phyloP scores from a whole-genome alignment of 2,329 filamentous ascomycete genomes.

The Albophoma yamanashiensis region DNA sequence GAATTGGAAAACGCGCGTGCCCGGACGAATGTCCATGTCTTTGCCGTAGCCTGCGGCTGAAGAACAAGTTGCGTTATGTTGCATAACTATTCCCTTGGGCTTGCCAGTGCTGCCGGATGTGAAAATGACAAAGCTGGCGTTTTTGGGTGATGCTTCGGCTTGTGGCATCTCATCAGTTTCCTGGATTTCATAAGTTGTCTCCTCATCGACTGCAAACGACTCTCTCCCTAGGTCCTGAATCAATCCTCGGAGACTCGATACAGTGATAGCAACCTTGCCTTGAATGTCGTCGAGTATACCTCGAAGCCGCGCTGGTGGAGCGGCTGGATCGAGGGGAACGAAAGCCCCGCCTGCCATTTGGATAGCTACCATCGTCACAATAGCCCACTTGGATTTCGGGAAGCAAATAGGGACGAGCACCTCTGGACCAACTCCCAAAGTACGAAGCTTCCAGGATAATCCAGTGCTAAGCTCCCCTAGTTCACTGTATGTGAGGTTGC shows the following conservation, averaged over 20 bases:
- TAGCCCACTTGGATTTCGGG: slow-evolving; percentile 4
- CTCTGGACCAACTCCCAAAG: not conserved
- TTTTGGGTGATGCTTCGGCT: not conserved
- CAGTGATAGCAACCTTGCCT: not conserved
- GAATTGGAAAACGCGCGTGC: slow-evolving; percentile 7
- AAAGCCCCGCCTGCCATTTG: slow-evolving; percentile 4
- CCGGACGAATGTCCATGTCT: slow-evolving; percentile 3
- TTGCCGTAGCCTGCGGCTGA: not conserved
- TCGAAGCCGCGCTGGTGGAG: not conserved
- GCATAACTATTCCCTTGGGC: slow-evolving; percentile 29
- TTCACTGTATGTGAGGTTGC: not conserved
- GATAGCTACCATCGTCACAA: slow-evolving; percentile 3
- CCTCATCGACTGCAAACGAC: not conserved
- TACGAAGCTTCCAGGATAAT: not conserved
- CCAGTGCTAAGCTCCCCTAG: not conserved
- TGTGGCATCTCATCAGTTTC: not conserved
- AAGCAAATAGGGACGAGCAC: slow-evolving; percentile 4
- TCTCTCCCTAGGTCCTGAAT: not conserved
- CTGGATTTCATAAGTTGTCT: not conserved
- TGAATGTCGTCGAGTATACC: not conserved
- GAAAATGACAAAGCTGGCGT: slow-evolving; percentile 19
- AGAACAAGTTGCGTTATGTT: slow-evolving; percentile 3
- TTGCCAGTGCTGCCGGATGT: slow-evolving; percentile 46
- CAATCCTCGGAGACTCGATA: not conserved
- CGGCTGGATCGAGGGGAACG: slow-evolving; percentile 6